Percentiles rank a stretch among this genome's conserved stretches.
Evolutionary conservation across 352 stramenopile species (phyloP).

Genomic region (Globisporangium parvum): DNA sequence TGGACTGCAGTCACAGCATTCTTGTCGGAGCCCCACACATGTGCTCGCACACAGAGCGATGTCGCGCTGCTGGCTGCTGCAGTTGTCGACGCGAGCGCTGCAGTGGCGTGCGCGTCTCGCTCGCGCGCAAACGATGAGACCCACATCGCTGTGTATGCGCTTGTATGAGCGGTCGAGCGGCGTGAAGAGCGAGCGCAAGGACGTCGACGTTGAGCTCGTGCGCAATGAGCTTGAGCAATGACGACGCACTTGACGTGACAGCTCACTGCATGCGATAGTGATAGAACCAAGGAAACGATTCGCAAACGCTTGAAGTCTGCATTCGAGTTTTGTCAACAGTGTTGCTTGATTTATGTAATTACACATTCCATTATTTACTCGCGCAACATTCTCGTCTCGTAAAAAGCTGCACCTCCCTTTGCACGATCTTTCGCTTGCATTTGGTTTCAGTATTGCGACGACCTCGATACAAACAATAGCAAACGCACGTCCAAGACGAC

Average conservation of each 20-base stretch:
- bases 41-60: slow-evolving; percentile 18
- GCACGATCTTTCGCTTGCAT: slow-evolving; percentile 10
- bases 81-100: neutral
- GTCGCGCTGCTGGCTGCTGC: neutral
- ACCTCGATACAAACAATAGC: neutral
- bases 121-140: slow-evolving; percentile 44
- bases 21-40: slow-evolving; percentile 26
- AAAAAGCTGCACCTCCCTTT: slow-evolving; percentile 5
- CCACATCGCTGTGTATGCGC: slow-evolving; percentile 26
- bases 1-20: neutral
- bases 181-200: too few species aligned
- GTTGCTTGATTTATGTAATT: slow-evolving; percentile 13
- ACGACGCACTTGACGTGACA: too few species aligned
- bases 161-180: neutral
- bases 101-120: neutral
- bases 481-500: neutral
- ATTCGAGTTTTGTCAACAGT: slow-evolving; percentile 9
- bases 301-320: slow-evolving; percentile 21
- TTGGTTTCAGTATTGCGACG: neutral
- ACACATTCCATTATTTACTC: slow-evolving; percentile 9
- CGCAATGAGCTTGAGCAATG: too few species aligned
- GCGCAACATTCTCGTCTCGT: slow-evolving; percentile 8
- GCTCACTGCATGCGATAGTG: neutral
- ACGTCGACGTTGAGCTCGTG: too few species aligned
- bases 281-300: slow-evolving; percentile 16